Percentiles rank a stretch among this genome's conserved stretches.
These are phyloP conservation scores for Venturia aucupariae DNA, from an alignment of 2,329 filamentous ascomycete genomes.

Conservation along the genomic window DNA sequence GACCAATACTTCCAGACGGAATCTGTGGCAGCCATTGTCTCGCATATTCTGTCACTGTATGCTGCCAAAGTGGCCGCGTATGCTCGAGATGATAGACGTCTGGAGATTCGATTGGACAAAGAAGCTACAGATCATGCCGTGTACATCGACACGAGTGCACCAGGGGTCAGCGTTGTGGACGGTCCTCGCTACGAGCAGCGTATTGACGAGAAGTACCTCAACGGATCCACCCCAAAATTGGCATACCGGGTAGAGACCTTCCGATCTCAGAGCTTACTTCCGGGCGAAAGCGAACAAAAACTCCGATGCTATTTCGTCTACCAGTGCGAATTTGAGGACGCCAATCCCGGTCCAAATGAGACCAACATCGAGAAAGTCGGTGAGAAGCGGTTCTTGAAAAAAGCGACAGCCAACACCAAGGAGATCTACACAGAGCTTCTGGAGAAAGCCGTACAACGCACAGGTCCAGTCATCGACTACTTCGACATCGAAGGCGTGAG, in stretches of 20 bases:
- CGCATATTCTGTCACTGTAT: constrained; percentile 91
- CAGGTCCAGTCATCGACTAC: constrained; percentile 93
- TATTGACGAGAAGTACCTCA: constrained; percentile 84
- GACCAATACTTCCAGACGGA: constrained; percentile 97
- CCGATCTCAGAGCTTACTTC: constrained; percentile 69
- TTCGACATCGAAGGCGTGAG: constrained; percentile 87
- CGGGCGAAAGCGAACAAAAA: constrained; percentile 65
- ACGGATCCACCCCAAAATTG: constrained; percentile 59
- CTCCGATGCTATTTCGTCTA: constrained; percentile 98
- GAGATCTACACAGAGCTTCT: constrained; percentile 93
- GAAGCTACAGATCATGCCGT: constrained; percentile 91
- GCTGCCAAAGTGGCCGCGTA: constrained; percentile 93
- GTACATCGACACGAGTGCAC: constrained; percentile 95
- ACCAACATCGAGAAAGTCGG: constrained; percentile 85
- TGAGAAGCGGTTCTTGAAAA: constrained; percentile 88
- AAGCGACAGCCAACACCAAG: constrained; percentile 92
- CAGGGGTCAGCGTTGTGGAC: constrained; percentile 63
- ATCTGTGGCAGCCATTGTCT: constrained; percentile 75
- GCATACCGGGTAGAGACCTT: constrained; percentile 95
- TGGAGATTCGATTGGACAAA: constrained; percentile 91
- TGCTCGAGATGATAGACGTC: constrained; percentile 76
- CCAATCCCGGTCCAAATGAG: constrained; percentile 64
- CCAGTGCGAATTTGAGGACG: constrained; percentile 80
- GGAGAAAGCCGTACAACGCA: constrained; percentile 69
- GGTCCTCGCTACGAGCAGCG: constrained; percentile 91